phyloP scores from a whole-genome alignment of 768 basidiomycete species.

The Rhizopogon sp. region DNA sequence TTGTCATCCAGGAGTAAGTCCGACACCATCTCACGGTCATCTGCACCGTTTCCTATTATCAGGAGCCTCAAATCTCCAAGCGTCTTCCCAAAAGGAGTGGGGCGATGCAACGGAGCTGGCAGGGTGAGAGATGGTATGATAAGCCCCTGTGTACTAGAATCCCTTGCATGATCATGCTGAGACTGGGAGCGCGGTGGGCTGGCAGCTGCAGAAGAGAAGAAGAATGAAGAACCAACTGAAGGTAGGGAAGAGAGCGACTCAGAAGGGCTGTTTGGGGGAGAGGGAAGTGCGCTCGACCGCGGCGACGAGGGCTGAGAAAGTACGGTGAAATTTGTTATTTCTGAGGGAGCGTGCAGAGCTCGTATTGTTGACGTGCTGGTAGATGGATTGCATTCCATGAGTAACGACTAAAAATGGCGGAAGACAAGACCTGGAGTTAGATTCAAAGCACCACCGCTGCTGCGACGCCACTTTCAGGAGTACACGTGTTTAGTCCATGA shows the following conservation, averaged over 20 bases:
- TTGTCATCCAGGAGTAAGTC: constrained; percentile 55
- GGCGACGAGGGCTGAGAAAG: constrained; percentile 44
- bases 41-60: constrained; percentile 41
- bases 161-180: constrained; percentile 34
- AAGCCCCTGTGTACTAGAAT: constrained; percentile 43
- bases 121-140: constrained; percentile 68
- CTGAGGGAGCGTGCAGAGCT: constrained; percentile 22
- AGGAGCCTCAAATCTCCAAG: constrained; percentile 57
- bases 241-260: constrained; percentile 67
- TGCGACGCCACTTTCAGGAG: constrained; percentile 7
- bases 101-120: constrained; percentile 54
- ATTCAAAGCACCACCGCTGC: neutral
- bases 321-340: constrained; percentile 7
- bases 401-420: constrained; percentile 1
- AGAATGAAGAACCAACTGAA: constrained; percentile 69
- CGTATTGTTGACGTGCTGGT: constrained; percentile 40
- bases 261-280: constrained; percentile 59
- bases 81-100: constrained; percentile 66
- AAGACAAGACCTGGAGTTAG: neutral
- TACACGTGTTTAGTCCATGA: constrained; percentile 28
- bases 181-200: constrained; percentile 54
- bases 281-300: constrained; percentile 44
- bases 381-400: constrained; percentile 22
- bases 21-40: constrained; percentile 33
- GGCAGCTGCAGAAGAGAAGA: constrained; percentile 70